Percentiles rank a stretch among this genome's conserved stretches.
phyloP scores from a whole-genome alignment of 306 rosid genomes.

The Senna tora region DNA sequence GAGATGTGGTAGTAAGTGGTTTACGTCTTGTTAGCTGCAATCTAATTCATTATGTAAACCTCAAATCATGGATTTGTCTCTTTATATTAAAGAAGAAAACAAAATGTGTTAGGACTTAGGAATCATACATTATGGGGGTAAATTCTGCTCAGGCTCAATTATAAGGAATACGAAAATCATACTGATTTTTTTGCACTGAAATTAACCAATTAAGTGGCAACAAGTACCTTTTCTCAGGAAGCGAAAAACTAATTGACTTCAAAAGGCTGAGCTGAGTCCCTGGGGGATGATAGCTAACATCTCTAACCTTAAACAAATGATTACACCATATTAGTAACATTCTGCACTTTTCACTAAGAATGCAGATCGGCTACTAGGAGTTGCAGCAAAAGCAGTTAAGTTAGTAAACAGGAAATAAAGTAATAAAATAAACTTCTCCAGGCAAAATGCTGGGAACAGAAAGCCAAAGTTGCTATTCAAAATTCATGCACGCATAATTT shows the following conservation, averaged over 20 bases:
- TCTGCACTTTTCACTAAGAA: constrained; percentile 8
- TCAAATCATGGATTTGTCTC: background rate
- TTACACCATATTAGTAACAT: constrained; percentile 7
- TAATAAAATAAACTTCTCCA: constrained; percentile 12
- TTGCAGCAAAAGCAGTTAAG: constrained; percentile 2
- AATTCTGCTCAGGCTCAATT: constrained; percentile 4
- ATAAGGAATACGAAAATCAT: constrained; percentile 10
- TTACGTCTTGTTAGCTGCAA: constrained; percentile 9
- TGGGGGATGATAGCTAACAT: constrained; percentile 81
- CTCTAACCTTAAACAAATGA: constrained; percentile 58
- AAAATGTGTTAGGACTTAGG: background rate
- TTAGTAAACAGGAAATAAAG: background rate
- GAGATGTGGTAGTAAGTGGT: constrained; percentile 12
- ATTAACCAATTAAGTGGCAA: constrained; percentile 7
- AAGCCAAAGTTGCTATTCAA: background rate
- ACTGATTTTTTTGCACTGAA: constrained; percentile 19
- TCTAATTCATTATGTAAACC: background rate
- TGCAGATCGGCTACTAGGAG: constrained; percentile 4
- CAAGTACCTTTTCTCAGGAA: constrained; percentile 74
- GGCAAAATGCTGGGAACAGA: constrained; percentile 8
- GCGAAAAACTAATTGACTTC: constrained; percentile 71
- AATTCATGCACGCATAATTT: constrained; percentile 1
- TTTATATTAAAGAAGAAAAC: background rate
- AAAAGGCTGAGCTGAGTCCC: constrained; percentile 81
- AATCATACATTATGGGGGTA: constrained; percentile 1